A percentile compares a stretch with the other conserved stretches of the same genome.
Conservation (phyloP, 108 stramenopile genomes). For the Epithemia pelagica region DNA sequence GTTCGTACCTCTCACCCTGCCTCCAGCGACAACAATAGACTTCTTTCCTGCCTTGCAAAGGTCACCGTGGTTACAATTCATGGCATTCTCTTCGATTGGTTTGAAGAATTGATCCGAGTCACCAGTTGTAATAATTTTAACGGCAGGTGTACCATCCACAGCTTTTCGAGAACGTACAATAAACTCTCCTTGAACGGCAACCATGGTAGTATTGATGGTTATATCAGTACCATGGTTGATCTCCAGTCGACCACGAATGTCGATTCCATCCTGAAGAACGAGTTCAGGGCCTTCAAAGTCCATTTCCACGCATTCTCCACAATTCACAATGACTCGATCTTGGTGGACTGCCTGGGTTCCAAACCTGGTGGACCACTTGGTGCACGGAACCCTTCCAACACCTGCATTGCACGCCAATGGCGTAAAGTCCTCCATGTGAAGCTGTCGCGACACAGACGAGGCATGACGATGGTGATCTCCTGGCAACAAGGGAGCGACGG, state of each 20-base stretch:
- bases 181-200: constrained; percentile 65
- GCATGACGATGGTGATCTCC: no score
- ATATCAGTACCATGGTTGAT: constrained; percentile 15
- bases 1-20: constrained; percentile 18
- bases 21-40: constrained; percentile 61
- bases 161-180: constrained; percentile 37
- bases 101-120: constrained; percentile 19
- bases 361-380: not conserved
- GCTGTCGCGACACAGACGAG: not conserved
- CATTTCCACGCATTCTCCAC: not conserved
- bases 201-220: constrained; percentile 39
- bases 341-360: not conserved
- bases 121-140: constrained; percentile 22
- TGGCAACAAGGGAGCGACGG: no score
- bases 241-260: not conserved
- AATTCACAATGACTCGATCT: not conserved
- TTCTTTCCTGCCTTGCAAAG: constrained; percentile 45
- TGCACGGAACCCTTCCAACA: not conserved
- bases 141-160: constrained; percentile 34
- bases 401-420: not conserved
- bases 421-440: not conserved
- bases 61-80: constrained; percentile 9
- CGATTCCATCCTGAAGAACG: not conserved
- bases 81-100: constrained; percentile 3
- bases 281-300: not conserved